Base-by-base conservation (phyloP, 108 stramenopile species). In the Skeletonema potamos region DNA sequence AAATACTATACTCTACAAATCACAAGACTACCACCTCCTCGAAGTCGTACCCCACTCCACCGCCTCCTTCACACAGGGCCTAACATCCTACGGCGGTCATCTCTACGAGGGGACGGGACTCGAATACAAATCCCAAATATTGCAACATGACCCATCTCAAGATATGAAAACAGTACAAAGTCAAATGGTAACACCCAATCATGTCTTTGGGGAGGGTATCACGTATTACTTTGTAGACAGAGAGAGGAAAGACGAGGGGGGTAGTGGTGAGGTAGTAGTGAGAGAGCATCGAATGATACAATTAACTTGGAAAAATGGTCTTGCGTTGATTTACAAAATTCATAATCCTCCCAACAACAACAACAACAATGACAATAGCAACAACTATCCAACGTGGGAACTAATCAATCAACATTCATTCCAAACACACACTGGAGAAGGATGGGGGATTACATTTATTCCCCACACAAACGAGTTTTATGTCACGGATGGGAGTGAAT, bases 391-490 rank as follows among this genome's bases (percentile, higher is more conserved):
- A 26, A 69, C 82, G 6, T 34, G 90, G 46, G 37, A 74, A 33
- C 29, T 68, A 11, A 27, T 85, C 4, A 2, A 54, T 32, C n/a
- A n/a, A 55, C 81, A 48, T 55, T 86, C 22, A 10, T 89, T 64
- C 44, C 68, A 85, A 18, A 87, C 84, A 8, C 62, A 74, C 48
- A 89, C 82, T 1, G 64, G 65, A 7, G 88, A 94, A 70, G 93
- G 91, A 20, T 94, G 93, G 93, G 93, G 93, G 6, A 89, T 94
- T 37, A 87, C 93, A 28, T 92, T 82, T 65, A 66, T 84, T 41
- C 76, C 84, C 11, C 33, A 69, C 12, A 64, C 66, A 30, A 63
- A 83, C 24, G 76, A 85, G 20, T 90, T 94, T 54, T 77, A 84
- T 61, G 88, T 94, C 0, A 89, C 78, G 41, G 93, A 94, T 74